Evolutionary conservation across 768 basidiomycete genomes (phyloP), one percentile per base, ranked within the genome.

Genomic region (Harrya chromipes): DNA sequence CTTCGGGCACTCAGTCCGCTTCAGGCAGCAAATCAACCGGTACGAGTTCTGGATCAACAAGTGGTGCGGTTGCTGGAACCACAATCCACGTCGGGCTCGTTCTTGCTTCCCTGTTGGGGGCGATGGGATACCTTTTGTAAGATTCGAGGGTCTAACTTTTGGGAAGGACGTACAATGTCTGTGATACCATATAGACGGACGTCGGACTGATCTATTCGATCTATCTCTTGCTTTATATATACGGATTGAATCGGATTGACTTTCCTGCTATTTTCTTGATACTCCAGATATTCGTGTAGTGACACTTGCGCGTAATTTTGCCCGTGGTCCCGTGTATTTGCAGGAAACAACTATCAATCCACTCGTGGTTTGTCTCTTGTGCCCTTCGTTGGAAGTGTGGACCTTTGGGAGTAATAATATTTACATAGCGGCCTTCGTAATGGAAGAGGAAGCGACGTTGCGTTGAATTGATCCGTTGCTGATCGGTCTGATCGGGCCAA

Each of bases 1-100:
- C 61, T 14, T 57, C 67, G 17, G 57, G 57, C 4, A 57, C 65
- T 21, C 44, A 50, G 6, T 53, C 50, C 13, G 47, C 50, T 7
- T 38, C 56, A 2, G 50, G 60, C 4, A 52, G 53, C n/a, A 46
- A 39, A 33, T 42, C 63, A 35, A 59, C 56, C 7, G 45, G 49
- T 6, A 40, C 49, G 19, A 46, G 43, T 23, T 51, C 59, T 46
- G 49, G 49, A 38, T 52, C 61, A 11, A 50, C 47, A 29, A 50
- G 39, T 26, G 54, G 52, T 0, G 52, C 63, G 5, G 29, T 56
- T 21, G n/a, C 48, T 12, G 48, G 47, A n/a, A 46, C 41, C 17
- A 45, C 49, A 4, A 33, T 58, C 29, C 55, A 65, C 9, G n/a
- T 27, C 7, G 59, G 54, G 17, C 34, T 65, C 17, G 40, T 42